Conservation (phyloP, 2,329 filamentous ascomycete genomes). For the Arachnomyces sp. region DNA sequence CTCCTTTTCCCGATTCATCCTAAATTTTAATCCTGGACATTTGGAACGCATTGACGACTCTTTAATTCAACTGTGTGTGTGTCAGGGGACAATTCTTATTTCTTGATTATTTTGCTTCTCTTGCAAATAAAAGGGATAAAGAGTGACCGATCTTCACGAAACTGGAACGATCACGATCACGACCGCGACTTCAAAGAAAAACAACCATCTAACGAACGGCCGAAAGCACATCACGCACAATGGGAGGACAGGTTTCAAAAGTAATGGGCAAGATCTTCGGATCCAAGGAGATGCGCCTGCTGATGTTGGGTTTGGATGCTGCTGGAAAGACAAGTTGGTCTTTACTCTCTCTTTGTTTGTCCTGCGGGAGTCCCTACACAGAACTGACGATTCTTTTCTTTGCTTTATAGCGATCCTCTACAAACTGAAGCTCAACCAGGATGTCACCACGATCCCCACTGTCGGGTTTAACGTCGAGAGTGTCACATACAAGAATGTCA, state of each 20-base stretch:
- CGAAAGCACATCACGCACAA: conserved; percentile 38
- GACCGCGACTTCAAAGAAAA: not conserved
- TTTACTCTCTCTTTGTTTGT: conserved; percentile 5
- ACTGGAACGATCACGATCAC: too few relatives aligned
- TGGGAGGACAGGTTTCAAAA: conserved; percentile 91
- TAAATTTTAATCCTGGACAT: too few relatives aligned
- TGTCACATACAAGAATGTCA: conserved; percentile 98
- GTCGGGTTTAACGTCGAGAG: conserved; percentile 99
- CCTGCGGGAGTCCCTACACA: not conserved
- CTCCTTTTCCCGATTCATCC: too few relatives aligned
- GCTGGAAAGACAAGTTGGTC: conserved; percentile 82
- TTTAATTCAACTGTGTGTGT: too few relatives aligned
- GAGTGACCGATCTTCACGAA: too few relatives aligned
- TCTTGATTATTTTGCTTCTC: too few relatives aligned
- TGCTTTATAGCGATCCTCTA: conserved; percentile 68
- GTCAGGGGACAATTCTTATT: too few relatives aligned
- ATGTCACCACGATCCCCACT: conserved; percentile 95
- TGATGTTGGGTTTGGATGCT: conserved; percentile 96
- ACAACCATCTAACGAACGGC: not conserved
- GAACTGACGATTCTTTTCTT: conserved; percentile 3
- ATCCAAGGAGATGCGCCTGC: conserved; percentile 96
- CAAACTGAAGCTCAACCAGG: conserved; percentile 97
- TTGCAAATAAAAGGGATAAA: too few relatives aligned
- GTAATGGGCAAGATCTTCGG: conserved; percentile 98
- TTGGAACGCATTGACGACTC: too few relatives aligned